Base-by-base conservation (phyloP, 2,329 filamentous ascomycete species). In the Amylocarpus encephaloides region DNA sequence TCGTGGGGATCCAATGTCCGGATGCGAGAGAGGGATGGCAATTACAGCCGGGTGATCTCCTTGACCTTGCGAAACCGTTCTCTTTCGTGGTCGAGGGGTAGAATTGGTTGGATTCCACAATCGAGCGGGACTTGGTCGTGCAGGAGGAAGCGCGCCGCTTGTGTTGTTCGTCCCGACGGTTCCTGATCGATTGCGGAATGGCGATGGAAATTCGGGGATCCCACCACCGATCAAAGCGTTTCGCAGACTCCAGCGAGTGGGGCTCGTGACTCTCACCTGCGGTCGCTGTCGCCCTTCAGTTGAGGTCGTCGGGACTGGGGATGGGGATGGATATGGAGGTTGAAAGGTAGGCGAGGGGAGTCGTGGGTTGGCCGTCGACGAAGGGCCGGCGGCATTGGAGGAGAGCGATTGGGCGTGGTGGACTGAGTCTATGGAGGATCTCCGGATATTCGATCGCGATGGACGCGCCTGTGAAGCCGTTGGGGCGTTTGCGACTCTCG, bases 71-170 rank as follows among this genome's bases (percentile, higher is more conserved):
- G 56, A 54, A 22, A 46, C 49, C 39, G 54, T 51, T 47, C 49
- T 57, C 49, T 55, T 49, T 40, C 48, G 43, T 9, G 43, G 47
- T 56, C 58, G 75, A 36, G 78, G 79, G 43, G 79, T 76, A 67
- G 78, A 74, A 62, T 83, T 82, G 61, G 79, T 72, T 34, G 79
- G 79, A 64, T 82, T 82, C 68, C 78, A 80, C 54, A 82, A 73
- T 50, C 77, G 72, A 48, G 58, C 53, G 53, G 66, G 52, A 62
- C 56, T 59, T 12, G 58, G 58, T 48, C 62, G 58, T 52, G 57
- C 59, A 41, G 62, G 52, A 54, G 58, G 52, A 42, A 55, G 54
- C 38, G 50, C 36, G 16, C 51, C 51, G 39, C 50, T 55, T 43
- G 52, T 62, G 19, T 42, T 38, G 11, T 35, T 50, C 32, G 46